Conservation (phyloP, 1,284 basidiomycete species). For the Rugosomyces carneus region DNA sequence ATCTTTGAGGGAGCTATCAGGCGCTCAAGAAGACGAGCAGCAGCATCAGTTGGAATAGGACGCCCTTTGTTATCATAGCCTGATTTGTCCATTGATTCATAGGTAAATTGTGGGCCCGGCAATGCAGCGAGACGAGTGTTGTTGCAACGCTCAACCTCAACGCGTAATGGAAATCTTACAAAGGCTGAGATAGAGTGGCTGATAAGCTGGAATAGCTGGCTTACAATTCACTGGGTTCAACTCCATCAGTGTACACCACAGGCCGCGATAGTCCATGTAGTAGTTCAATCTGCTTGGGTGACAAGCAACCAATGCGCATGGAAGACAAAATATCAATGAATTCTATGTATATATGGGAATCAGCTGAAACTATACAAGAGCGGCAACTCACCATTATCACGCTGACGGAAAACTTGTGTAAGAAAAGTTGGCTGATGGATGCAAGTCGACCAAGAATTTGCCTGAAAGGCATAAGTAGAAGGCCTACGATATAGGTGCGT, state of each 20-base stretch:
- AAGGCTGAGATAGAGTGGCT: slow-evolving; percentile 18
- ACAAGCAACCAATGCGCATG: slow-evolving; percentile 72
- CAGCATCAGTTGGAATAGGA: slow-evolving; percentile 19
- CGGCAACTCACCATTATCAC: slow-evolving; percentile 41
- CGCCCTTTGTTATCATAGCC: slow-evolving; percentile 24
- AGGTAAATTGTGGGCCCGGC: slow-evolving; percentile 27
- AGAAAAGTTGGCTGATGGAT: slow-evolving; percentile 51
- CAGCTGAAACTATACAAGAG: neutral
- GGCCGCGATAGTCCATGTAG: slow-evolving; percentile 56
- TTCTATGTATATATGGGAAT: slow-evolving; percentile 32
- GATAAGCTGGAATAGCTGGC: slow-evolving; percentile 16
- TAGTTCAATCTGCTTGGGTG: slow-evolving; percentile 44
- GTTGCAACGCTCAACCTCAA: slow-evolving; percentile 80
- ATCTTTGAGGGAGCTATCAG: slow-evolving; percentile 23
- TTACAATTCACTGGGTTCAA: slow-evolving; percentile 72
- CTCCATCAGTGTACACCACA: slow-evolving; percentile 57
- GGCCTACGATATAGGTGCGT: slow-evolving; percentile 29
- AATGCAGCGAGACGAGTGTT: slow-evolving; percentile 46
- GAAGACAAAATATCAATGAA: slow-evolving; percentile 86
- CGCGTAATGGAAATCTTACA: slow-evolving; percentile 68
- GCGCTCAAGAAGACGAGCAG: slow-evolving; percentile 23
- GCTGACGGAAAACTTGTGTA: slow-evolving; percentile 53
- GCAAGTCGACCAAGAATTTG: slow-evolving; percentile 57
- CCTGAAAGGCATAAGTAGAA: slow-evolving; percentile 75
- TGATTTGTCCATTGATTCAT: slow-evolving; percentile 26